Base-by-base conservation (phyloP, 495 filamentous ascomycete species). In the Penicillium nucicola region DNA sequence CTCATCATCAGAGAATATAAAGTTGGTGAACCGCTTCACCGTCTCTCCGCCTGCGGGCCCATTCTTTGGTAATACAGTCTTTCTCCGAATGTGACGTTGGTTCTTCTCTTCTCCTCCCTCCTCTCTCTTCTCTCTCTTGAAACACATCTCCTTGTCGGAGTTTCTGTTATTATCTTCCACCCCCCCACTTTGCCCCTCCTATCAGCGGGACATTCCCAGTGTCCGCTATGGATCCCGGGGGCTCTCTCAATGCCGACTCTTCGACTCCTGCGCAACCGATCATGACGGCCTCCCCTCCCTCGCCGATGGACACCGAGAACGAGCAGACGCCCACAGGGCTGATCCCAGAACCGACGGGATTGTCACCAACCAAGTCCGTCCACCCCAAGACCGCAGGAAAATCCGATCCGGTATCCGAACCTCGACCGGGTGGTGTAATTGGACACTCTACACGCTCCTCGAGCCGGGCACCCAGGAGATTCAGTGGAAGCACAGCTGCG, bases 401-500 rank as follows among this genome's bases (percentile, higher is more conserved):
- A 34, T 18, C 35, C 8, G 71, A 75, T 14, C 17, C 45, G 36
- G 28, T 25, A 10, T 33, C 50, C 1, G 71, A 75, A 15, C 31
- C 44, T 37, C 61, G 67, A 15, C 50, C 51, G 23, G 33, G 23
- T 18, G 36, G 48, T 25, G 57, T 58, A n/a, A 48, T 60, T 19
- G 56, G 76, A 18, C 75, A 75, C 38, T 72, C 77, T 18, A 75
- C 70, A 28, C 78, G 83, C 52, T 90, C 88, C 31, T 79, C 89
- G 23, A 91, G 88, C 61, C 80, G 87, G 41, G 83, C 84, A 12
- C 83, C 85, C 57, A 76, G 88, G 50, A 77, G 89, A 53, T 79
- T 90, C 45, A 91, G 87, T 64, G 84, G 82, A 17, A 91, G 88
- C 59, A 90, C 85, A 48, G 84, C 71, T 23, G 78, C 84, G 25